Base-by-base conservation (phyloP, 495 filamentous ascomycete species). In the Xylaria palmicola region DNA sequence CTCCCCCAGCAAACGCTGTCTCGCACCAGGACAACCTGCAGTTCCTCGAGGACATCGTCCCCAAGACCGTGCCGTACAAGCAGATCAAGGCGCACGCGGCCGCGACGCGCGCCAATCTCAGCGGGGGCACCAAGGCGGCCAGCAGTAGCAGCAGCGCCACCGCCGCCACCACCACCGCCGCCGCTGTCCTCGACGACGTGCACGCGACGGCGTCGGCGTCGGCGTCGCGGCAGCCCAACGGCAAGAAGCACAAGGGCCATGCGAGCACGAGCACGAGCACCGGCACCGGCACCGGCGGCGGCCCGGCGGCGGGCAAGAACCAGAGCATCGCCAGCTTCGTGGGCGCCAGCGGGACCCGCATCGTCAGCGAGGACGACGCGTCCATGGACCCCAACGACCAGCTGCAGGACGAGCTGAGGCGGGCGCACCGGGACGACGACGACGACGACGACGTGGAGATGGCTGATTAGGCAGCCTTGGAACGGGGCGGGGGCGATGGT, bases 11-110 rank as follows among this genome's bases (percentile, higher is more conserved):
- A 56, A 90, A 85, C 68, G 93, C 94, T 26, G 91, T 98, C 43
- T 83, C 90, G 10, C 89, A 90, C 70, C 86, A 90, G 36, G 93
- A 97, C 72, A 94, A 96, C 75, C 90, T 98, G 57, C 92, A 97
- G 69, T 98, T 98, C 74, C 89, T 98, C 17, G 76, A 89, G 63
- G 94, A 98, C 71, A 85, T 97, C 9, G 86, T 97, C 26, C 94
- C 94, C 34, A 89, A 88, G 69, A 96, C 92, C 7, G 83, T 85
- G 8, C 85, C 90, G 13, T 96, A 85, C 80, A 89, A 88, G 74
- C 81, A 90, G 65, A 85, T 87, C 76, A 95, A 94, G 72, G 84
- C 83, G 4, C 62, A 71, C 45, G 71, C 77, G 0, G 75, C 77
- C 26, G 75, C 73, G 0, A 72, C 68, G 7, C 71, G 77, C 34